Percentiles rank a stretch among this genome's conserved stretches.
Evolutionary conservation across 2,329 filamentous ascomycete genomes (phyloP).

Genomic region (Colletotrichum chlorophyti): DNA sequence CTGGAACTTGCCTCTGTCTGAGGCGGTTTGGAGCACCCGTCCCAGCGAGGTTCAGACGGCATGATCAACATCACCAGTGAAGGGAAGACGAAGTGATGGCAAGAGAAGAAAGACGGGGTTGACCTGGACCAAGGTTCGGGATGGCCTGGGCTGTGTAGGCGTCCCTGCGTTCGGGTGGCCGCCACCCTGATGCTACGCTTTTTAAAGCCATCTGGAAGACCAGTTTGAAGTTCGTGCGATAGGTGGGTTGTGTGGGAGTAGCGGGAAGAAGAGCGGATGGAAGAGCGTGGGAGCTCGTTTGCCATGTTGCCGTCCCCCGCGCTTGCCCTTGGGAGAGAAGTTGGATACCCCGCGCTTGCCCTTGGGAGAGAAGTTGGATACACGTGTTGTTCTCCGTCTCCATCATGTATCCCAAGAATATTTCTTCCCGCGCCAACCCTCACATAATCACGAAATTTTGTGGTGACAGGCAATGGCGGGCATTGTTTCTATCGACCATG

Average conservation of each 20-base stretch:
- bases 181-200: conserved; percentile 17
- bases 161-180: background rate
- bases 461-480: conserved; percentile 15
- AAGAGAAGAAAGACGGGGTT: background rate
- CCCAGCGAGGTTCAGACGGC: conserved; percentile 33
- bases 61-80: conserved; percentile 14
- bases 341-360: no score
- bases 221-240: conserved; percentile 21
- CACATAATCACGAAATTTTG: background rate
- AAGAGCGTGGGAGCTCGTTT: background rate
- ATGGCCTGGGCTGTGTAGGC: conserved; percentile 11
- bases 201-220: conserved; percentile 27
- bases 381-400: no score
- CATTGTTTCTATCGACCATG: conserved; percentile 5
- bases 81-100: no score
- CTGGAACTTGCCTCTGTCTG: conserved; percentile 27
- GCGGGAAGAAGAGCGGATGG: background rate
- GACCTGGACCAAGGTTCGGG: conserved; percentile 14
- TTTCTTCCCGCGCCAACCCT: background rate
- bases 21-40: conserved; percentile 33
- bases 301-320: background rate
- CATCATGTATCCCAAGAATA: no score
- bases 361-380: background rate
- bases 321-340: no score
- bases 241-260: conserved; percentile 2